Conservation (phyloP, 2,329 filamentous ascomycete genomes). For the Aspergillus sp. region DNA sequence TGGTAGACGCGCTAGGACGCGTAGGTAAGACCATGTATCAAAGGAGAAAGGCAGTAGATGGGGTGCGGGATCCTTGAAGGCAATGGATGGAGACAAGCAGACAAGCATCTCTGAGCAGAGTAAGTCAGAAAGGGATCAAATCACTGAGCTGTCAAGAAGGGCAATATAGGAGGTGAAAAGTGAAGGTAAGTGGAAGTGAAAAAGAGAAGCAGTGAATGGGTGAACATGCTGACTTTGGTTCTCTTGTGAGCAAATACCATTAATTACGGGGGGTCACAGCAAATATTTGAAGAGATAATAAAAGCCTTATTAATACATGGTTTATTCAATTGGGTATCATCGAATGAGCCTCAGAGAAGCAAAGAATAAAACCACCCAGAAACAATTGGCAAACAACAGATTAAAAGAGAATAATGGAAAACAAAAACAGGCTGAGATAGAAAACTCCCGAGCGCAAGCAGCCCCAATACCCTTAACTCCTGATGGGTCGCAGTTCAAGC, state of each 20-base stretch:
- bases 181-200: background rate
- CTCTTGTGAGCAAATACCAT: background rate
- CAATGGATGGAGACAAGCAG: too few species aligned
- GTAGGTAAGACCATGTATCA: background rate
- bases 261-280: background rate
- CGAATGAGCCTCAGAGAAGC: background rate
- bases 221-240: background rate
- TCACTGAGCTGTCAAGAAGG: too few species aligned
- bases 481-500: background rate
- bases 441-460: background rate
- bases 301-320: background rate
- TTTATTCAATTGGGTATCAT: constrained; percentile 3
- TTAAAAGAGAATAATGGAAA: background rate
- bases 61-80: too few species aligned
- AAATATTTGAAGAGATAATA: background rate
- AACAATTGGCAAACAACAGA: too few species aligned
- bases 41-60: background rate
- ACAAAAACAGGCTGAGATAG: background rate
- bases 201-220: background rate
- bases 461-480: background rate
- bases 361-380: background rate
- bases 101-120: too few species aligned
- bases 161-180: too few species aligned
- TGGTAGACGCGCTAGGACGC: background rate
- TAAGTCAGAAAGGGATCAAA: too few species aligned